A percentile compares a stretch with the other conserved stretches of the same genome.
These are phyloP conservation scores for Leccinum barrowsii DNA, from an alignment of 768 basidiomycete genomes.

Conservation along the genomic window DNA sequence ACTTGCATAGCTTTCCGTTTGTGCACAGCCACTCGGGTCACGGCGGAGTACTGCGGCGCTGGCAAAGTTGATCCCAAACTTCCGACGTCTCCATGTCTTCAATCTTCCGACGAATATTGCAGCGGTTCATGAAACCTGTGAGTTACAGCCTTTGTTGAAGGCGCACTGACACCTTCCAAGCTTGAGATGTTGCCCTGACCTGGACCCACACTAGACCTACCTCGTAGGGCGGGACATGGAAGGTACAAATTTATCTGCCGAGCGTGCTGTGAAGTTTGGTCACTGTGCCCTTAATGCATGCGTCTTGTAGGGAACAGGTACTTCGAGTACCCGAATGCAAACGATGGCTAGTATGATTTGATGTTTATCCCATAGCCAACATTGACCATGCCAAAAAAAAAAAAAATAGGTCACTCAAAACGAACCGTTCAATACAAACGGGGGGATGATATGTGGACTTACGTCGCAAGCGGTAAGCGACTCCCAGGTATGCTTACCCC, in stretches of 20 bases:
- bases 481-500: slow-evolving; percentile 45
- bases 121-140: slow-evolving; percentile 43
- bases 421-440: slow-evolving; percentile 59
- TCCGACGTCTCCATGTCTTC: slow-evolving; percentile 24
- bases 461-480: slow-evolving; percentile 54
- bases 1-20: background rate
- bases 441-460: slow-evolving; percentile 55
- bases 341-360: slow-evolving; percentile 31
- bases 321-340: slow-evolving; percentile 46
- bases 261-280: background rate
- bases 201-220: slow-evolving; percentile 35
- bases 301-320: slow-evolving; percentile 51
- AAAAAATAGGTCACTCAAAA: slow-evolving; percentile 40
- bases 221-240: slow-evolving; percentile 58
- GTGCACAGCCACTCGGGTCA: background rate
- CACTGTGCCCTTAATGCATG: background rate
- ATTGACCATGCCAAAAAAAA: slow-evolving; percentile 20
- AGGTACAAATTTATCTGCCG: slow-evolving; percentile 35
- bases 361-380: background rate
- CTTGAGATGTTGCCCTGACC: slow-evolving; percentile 9
- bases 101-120: slow-evolving; percentile 37
- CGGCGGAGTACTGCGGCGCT: too few species aligned
- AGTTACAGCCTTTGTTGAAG: slow-evolving; percentile 21
- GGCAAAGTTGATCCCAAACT: background rate
- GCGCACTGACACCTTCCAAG: slow-evolving; percentile 1